These are phyloP conservation scores for Claviceps pusilla DNA, from an alignment of 2,329 filamentous ascomycete genomes.

Conservation along the genomic window DNA sequence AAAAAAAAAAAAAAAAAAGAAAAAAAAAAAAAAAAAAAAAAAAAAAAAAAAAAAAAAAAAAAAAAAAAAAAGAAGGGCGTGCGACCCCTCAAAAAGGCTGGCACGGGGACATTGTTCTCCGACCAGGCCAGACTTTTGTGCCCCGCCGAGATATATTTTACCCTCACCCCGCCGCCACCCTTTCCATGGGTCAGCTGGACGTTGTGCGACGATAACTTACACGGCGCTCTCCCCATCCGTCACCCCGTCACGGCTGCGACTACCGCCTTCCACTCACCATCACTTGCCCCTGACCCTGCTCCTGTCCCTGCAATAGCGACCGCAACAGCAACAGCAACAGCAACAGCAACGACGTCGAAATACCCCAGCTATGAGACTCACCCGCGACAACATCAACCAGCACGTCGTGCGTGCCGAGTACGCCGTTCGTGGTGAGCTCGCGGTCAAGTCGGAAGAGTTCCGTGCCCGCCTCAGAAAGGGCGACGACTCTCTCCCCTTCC, in stretches of 20 bases:
- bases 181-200: not conserved
- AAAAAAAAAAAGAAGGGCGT: too few species aligned
- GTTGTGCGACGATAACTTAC: too few species aligned
- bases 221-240: not conserved
- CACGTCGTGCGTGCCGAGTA: conserved; percentile 81
- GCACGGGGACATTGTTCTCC: not conserved
- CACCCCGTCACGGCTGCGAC: not conserved
- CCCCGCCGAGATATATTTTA: conserved; percentile 5
- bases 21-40: too few species aligned
- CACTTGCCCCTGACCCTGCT: not conserved
- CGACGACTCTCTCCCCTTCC: conserved; percentile 55
- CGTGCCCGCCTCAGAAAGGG: conserved; percentile 55
- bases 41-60: too few species aligned
- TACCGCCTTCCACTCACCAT: not conserved
- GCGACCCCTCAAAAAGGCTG: too few species aligned
- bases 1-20: too few species aligned
- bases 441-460: conserved; percentile 84
- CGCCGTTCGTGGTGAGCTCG: conserved; percentile 89
- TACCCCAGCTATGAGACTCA: conserved; percentile 36
- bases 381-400: conserved; percentile 80
- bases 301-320: conserved; percentile 7
- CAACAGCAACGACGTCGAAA: conserved; percentile 8
- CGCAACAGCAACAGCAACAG: not conserved
- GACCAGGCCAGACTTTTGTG: not conserved
- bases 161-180: conserved; percentile 1